These are phyloP conservation scores for Millerozyma miso DNA, from an alignment of 805 yeast species.

Conservation along the genomic window DNA sequence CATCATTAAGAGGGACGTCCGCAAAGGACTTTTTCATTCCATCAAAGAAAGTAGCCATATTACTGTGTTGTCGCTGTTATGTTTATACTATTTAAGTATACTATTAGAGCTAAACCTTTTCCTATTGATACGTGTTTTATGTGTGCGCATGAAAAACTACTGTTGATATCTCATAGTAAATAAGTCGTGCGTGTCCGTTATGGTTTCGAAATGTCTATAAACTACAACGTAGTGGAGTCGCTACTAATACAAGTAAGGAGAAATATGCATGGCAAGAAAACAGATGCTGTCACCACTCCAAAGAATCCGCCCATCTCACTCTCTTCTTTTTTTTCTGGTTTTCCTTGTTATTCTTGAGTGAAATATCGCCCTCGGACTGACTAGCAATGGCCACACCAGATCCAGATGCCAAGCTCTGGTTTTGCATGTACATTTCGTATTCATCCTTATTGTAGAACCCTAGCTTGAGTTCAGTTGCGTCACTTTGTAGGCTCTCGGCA, in stretches of 20 bases:
- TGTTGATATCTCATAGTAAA: not conserved
- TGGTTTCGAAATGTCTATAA: not conserved
- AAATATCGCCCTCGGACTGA: slow-evolving; percentile 2
- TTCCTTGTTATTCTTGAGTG: not conserved
- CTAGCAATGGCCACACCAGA: slow-evolving; percentile 21
- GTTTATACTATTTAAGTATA: not conserved
- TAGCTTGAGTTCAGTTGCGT: slow-evolving; percentile 3
- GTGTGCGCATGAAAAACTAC: not conserved
- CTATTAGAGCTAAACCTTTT: not conserved
- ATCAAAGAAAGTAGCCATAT: slow-evolving; percentile 77
- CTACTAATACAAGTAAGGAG: not conserved
- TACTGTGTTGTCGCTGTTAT: too few species aligned
- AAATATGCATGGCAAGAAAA: not conserved
- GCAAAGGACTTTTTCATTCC: slow-evolving; percentile 67
- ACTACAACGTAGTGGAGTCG: not conserved
- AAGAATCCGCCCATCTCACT: slow-evolving; percentile 30
- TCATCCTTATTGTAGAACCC: slow-evolving; percentile 32
- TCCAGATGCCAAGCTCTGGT: slow-evolving; percentile 5
- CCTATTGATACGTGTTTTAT: not conserved
- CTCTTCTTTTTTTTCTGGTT: slow-evolving; percentile 9
- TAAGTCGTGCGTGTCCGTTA: not conserved
- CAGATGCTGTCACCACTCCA: slow-evolving; percentile 27
- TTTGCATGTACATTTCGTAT: slow-evolving; percentile 18
- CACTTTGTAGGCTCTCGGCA: not conserved
- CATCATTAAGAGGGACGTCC: slow-evolving; percentile 62